Evolutionary conservation across 1,139 yeast genomes (phyloP).

Genomic region (Candida frijolesensis): DNA sequence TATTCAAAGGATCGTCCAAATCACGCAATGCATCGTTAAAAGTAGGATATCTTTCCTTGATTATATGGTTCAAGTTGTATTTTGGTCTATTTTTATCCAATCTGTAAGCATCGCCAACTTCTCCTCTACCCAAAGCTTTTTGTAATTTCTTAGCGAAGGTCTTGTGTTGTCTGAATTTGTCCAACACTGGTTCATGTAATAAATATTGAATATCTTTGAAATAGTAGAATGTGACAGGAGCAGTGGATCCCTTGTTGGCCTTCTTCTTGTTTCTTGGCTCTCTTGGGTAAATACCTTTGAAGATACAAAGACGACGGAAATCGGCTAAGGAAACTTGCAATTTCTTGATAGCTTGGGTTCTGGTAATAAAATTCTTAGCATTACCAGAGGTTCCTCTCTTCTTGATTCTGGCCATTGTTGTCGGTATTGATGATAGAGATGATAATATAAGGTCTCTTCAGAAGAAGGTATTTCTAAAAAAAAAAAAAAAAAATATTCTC

Average conservation of each 20-base stretch:
- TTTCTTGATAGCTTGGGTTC: slow-evolving; percentile 93
- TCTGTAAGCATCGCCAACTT: slow-evolving; percentile 83
- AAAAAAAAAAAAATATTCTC: background rate
- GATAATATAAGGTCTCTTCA: background rate
- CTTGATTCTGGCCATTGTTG: slow-evolving; percentile 45
- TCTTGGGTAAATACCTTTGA: slow-evolving; percentile 95
- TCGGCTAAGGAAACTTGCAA: slow-evolving; percentile 96
- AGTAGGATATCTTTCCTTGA: slow-evolving; percentile 94
- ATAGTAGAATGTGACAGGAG: slow-evolving; percentile 93
- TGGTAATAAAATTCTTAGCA: slow-evolving; percentile 88
- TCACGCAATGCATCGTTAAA: slow-evolving; percentile 91
- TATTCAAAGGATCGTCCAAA: slow-evolving; percentile 91
- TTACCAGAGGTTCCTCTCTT: slow-evolving; percentile 87
- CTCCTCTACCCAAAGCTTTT: slow-evolving; percentile 90
- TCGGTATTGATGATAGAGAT: background rate
- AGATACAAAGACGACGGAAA: slow-evolving; percentile 94
- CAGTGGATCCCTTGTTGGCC: slow-evolving; percentile 96
- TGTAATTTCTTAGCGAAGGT: slow-evolving; percentile 89
- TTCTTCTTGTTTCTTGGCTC: slow-evolving; percentile 96
- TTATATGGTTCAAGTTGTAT: slow-evolving; percentile 85
- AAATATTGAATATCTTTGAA: slow-evolving; percentile 92
- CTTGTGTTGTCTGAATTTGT: slow-evolving; percentile 93
- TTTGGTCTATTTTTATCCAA: slow-evolving; percentile 77
- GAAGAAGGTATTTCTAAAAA: background rate
- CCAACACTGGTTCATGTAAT: slow-evolving; percentile 91